These are phyloP conservation scores for Pythium scleroteichum DNA, from an alignment of 352 stramenopile genomes.

Conservation along the genomic window DNA sequence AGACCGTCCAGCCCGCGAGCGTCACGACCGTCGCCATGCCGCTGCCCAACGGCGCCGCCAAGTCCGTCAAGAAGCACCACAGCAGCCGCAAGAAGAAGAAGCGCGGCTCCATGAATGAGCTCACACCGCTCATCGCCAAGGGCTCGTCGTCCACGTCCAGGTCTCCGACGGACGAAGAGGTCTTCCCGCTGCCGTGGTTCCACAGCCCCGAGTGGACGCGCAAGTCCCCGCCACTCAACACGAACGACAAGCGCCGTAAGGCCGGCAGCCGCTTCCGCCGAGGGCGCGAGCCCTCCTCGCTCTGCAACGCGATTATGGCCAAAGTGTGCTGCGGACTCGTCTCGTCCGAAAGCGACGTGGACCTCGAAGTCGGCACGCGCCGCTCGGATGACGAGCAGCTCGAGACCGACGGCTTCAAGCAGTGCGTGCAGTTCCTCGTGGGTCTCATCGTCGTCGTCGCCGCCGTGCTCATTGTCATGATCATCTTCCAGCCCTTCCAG, in stretches of 20 bases:
- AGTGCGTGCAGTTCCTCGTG: slow-evolving; percentile 75
- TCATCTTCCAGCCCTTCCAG: slow-evolving; percentile 65
- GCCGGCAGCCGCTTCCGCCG: slow-evolving; percentile 16
- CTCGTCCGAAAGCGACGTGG: slow-evolving; percentile 34
- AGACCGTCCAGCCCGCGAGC: background rate
- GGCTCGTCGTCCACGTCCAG: slow-evolving; percentile 12
- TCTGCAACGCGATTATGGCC: slow-evolving; percentile 24
- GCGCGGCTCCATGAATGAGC: slow-evolving; percentile 33
- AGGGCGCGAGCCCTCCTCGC: slow-evolving; percentile 20
- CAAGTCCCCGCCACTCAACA: slow-evolving; percentile 21
- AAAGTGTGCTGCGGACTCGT: slow-evolving; percentile 25
- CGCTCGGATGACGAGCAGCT: slow-evolving; percentile 17
- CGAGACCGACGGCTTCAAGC: slow-evolving; percentile 61
- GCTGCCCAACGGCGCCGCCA: slow-evolving; percentile 4
- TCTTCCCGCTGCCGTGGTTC: slow-evolving; percentile 81
- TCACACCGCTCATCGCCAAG: slow-evolving; percentile 45
- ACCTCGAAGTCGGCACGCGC: slow-evolving; percentile 49
- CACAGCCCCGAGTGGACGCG: slow-evolving; percentile 61
- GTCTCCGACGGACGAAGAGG: slow-evolving; percentile 45
- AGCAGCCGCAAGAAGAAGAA: slow-evolving; percentile 23
- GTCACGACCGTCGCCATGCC: background rate
- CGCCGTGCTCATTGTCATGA: slow-evolving; percentile 62
- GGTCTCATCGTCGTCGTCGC: slow-evolving; percentile 70
- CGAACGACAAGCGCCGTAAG: slow-evolving; percentile 19
- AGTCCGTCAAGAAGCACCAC: slow-evolving; percentile 14